Conservation (phyloP, 352 stramenopile genomes). For the Pythium dissotocum region DNA sequence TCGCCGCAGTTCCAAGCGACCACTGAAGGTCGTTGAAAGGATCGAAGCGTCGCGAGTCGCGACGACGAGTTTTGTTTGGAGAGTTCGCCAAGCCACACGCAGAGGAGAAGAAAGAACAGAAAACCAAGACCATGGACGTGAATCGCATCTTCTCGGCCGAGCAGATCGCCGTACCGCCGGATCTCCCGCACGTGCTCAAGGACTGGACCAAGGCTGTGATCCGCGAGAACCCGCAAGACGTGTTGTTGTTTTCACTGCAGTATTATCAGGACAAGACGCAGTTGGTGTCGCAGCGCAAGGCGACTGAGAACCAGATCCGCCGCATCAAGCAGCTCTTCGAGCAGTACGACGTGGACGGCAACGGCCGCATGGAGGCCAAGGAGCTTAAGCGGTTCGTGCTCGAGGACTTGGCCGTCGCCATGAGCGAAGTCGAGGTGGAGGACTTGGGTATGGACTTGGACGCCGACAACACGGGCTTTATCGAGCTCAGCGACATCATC, state of each 20-base stretch:
- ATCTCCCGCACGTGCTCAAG: constrained; percentile 87
- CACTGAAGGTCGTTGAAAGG: not conserved
- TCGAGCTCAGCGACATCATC: constrained; percentile 82
- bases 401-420: constrained; percentile 58
- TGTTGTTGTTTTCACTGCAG: constrained; percentile 81
- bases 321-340: constrained; percentile 77
- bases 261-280: constrained; percentile 85
- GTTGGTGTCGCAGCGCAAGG: constrained; percentile 60
- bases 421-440: constrained; percentile 63
- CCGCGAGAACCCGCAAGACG: constrained; percentile 65
- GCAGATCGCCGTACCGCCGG: constrained; percentile 88
- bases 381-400: constrained; percentile 66
- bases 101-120: not conserved
- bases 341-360: constrained; percentile 78
- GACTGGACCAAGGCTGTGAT: constrained; percentile 92
- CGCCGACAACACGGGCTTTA: constrained; percentile 72
- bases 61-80: not conserved
- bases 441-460: constrained; percentile 73
- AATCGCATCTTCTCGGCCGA: constrained; percentile 93
- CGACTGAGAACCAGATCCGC: constrained; percentile 60
- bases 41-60: constrained; percentile 6
- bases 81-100: not conserved
- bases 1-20: not conserved
- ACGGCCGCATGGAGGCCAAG: constrained; percentile 79
- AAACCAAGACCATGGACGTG: constrained; percentile 69